Conservation (phyloP, 1,139 yeast genomes). For the Candida pseudocylindracea region DNA sequence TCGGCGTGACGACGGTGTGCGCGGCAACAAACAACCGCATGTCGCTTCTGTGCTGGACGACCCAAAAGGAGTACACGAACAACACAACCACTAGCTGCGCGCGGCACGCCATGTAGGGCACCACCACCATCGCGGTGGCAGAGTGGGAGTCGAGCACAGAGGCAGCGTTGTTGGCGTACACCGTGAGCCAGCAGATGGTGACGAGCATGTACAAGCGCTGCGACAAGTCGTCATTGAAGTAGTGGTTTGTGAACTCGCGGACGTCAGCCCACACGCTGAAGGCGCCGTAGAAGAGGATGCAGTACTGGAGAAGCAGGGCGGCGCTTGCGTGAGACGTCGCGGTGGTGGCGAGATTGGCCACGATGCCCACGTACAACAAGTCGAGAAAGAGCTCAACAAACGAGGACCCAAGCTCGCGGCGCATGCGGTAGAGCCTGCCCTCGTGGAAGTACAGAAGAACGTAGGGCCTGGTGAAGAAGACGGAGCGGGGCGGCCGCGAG, state of each 20-base stretch:
- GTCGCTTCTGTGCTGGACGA: constrained; percentile 32
- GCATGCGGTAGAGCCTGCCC: constrained; percentile 32
- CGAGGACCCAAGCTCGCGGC: constrained; percentile 27
- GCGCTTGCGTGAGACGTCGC: constrained; percentile 31
- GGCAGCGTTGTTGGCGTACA: constrained; percentile 28
- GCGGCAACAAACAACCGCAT: constrained; percentile 16
- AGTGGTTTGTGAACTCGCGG: constrained; percentile 42
- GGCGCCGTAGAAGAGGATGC: constrained; percentile 30
- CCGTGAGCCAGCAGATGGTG: constrained; percentile 25
- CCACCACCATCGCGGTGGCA: constrained; percentile 20
- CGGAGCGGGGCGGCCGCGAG: constrained; percentile 16
- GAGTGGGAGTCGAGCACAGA: constrained; percentile 11
- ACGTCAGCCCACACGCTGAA: constrained; percentile 47
- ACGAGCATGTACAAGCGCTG: constrained; percentile 32
- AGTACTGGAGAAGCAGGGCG: constrained; percentile 20
- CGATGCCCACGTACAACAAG: constrained; percentile 41
- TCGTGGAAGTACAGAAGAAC: constrained; percentile 41
- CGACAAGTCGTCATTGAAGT: constrained; percentile 35
- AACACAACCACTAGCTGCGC: constrained; percentile 13
- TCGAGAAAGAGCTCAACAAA: constrained; percentile 38
- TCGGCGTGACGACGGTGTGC: constrained; percentile 11
- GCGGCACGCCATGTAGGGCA: constrained; percentile 26
- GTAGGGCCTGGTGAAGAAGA: constrained; percentile 30
- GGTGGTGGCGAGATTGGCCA: constrained; percentile 32
- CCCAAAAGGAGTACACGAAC: constrained; percentile 21